phyloP scores from a whole-genome alignment of 2,329 filamentous ascomycete genomes.

The Pyricularia sp. region DNA sequence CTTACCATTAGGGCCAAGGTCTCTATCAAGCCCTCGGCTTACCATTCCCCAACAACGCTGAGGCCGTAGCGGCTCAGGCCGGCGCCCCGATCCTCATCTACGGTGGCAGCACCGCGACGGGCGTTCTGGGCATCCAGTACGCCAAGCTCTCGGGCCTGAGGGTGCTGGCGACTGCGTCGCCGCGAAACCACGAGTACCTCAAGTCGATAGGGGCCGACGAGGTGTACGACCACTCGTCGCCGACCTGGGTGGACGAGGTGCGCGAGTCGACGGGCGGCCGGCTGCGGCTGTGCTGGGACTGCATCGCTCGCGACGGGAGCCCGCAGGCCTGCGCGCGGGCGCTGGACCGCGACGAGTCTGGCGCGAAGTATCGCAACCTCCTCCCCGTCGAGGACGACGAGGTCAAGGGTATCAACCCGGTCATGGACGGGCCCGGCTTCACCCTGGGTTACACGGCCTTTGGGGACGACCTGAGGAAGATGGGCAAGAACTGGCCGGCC shows the following conservation, averaged over 20 bases:
- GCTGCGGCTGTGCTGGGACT: conserved; percentile 25
- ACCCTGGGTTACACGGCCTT: conserved; percentile 23
- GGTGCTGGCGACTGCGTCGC: conserved; percentile 29
- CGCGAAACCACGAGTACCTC: conserved; percentile 27
- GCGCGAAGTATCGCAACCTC: conserved; percentile 8
- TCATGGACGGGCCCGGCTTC: conserved; percentile 11
- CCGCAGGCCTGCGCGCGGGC: conserved; percentile 19
- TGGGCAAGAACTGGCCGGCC: conserved; percentile 6
- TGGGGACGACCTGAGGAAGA: conserved; percentile 19
- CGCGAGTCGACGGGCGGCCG: conserved; percentile 13
- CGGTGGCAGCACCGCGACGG: conserved; percentile 43
- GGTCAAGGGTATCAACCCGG: conserved; percentile 29
- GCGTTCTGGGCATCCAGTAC: conserved; percentile 38
- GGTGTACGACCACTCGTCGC: conserved; percentile 34
- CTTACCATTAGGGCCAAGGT: conserved; percentile 28
- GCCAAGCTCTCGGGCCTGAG: conserved; percentile 29
- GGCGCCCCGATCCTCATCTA: conserved; percentile 33
- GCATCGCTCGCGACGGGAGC: conserved; percentile 17
- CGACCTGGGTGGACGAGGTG: conserved; percentile 13
- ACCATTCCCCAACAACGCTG: conserved; percentile 21
- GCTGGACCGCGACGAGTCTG: conserved; percentile 5
- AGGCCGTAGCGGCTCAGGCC: conserved; percentile 14
- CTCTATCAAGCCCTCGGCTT: conserved; percentile 36
- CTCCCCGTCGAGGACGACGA: conserved; percentile 4
- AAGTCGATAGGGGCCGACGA: conserved; percentile 32